phyloP scores from a whole-genome alignment of 2,329 filamentous ascomycete species.

The Diaporthe ampelina region DNA sequence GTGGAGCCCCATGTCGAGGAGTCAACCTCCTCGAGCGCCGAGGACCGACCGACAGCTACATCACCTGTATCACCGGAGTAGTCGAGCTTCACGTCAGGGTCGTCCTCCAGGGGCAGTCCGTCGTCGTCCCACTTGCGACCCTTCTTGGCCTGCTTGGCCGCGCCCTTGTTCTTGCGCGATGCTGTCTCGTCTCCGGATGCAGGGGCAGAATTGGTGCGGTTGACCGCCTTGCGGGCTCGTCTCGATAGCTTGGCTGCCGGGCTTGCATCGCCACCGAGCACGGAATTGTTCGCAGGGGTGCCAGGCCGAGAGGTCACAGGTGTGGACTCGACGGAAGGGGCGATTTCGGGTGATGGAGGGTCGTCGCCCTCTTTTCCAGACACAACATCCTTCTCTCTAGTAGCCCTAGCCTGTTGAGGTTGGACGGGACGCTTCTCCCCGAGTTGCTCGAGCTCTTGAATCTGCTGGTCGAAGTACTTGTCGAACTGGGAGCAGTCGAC shows the following conservation, averaged over 20 bases:
- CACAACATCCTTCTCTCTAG: slow-evolving; percentile 52
- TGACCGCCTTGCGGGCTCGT: slow-evolving; percentile 78
- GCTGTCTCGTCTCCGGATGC: slow-evolving; percentile 89
- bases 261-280: slow-evolving; percentile 74
- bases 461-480: slow-evolving; percentile 93
- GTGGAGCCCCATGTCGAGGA: slow-evolving; percentile 86
- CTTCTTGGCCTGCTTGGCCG: slow-evolving; percentile 78
- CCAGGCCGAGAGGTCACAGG: slow-evolving; percentile 82
- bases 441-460: slow-evolving; percentile 81
- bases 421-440: slow-evolving; percentile 54
- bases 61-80: slow-evolving; percentile 81
- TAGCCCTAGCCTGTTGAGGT: slow-evolving; percentile 42
- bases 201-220: slow-evolving; percentile 73
- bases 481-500: slow-evolving; percentile 87
- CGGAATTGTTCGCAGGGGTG: slow-evolving; percentile 78
- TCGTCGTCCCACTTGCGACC: slow-evolving; percentile 94
- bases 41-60: slow-evolving; percentile 64
- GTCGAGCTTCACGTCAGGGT: slow-evolving; percentile 84
- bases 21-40: slow-evolving; percentile 80
- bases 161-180: slow-evolving; percentile 68
- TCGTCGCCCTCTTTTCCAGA: slow-evolving; percentile 55
- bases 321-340: slow-evolving; percentile 75
- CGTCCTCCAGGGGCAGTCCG: slow-evolving; percentile 87
- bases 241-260: slow-evolving; percentile 84
- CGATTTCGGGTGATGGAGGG: slow-evolving; percentile 51